Base-by-base conservation (phyloP, 306 rosid species). In the Alnus rubra region DNA sequence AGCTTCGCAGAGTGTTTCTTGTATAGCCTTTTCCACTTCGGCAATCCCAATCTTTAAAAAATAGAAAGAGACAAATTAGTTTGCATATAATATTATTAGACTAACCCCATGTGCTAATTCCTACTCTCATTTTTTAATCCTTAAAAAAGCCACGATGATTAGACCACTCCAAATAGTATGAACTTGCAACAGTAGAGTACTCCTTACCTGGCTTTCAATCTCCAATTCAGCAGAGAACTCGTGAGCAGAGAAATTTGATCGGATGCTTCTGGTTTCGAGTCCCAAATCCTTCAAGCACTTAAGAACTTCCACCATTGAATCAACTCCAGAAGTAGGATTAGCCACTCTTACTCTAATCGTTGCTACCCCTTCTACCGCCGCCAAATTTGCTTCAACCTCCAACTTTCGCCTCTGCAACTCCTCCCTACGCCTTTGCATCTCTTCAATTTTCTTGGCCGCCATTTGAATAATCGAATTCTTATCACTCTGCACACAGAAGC, bases 381-480 rank as follows among this genome's bases (percentile, higher is more conserved):
- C 59, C 64, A 82, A 30, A n/a, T 8, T 71, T 53, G 51, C 58
- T 37, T 83, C 83, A 12, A 85, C 63, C 87, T 88, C 86, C 58
- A 55, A 19, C 16, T 84, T 76, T 13, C 74, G 54, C 69, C 74
- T 81, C 50, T 64, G 49, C 70, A 88, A 16, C 76, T 74, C 82
- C 69, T 58, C 82, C 79, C 12, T 71, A 2, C 11, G 45, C 13
- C 39, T 75, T 54, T 79, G 65, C 75, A 85, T 71, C 52, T 76
- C 75, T 70, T 75, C 42, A 59, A 88, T 81, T 13, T 52, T 70
- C 74, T 4, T 62, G 4, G 83, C 35, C 1, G 91, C 85, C 37
- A 13, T 52, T 59, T 83, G 75, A 67, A 88, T 79, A n/a, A 81
- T 81, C 47, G 88, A 78, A 6, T 85, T 85, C 87, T 88, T 88